Conservation (phyloP, 768 basidiomycete genomes). For the Serendipita vermifera region DNA sequence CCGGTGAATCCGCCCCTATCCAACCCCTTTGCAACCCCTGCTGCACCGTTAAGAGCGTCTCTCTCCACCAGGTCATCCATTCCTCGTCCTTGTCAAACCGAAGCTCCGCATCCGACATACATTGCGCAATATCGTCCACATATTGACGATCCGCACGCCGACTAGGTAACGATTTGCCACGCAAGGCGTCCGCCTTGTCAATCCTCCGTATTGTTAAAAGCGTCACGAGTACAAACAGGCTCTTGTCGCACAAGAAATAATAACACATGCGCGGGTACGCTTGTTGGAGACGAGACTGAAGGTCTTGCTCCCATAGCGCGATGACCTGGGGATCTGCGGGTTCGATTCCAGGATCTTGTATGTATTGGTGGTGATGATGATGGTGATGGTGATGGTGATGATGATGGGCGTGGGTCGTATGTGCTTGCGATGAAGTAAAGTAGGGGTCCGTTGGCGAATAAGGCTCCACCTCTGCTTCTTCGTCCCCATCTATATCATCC, state of each 20-base stretch:
- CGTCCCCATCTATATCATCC: slow-evolving; percentile 33
- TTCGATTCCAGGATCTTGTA: not conserved
- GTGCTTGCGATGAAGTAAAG: not conserved
- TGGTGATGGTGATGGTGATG: too few relatives aligned
- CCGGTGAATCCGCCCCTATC: not conserved
- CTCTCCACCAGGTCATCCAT: slow-evolving; percentile 7
- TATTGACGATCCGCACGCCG: not conserved
- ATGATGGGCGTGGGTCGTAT: not conserved
- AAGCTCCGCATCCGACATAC: not conserved
- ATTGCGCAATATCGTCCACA: slow-evolving; percentile 3
- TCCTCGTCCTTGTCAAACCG: slow-evolving; percentile 6
- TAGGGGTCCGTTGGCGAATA: slow-evolving; percentile 22
- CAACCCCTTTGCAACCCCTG: not conserved
- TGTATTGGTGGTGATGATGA: too few relatives aligned
- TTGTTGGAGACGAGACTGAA: slow-evolving; percentile 4
- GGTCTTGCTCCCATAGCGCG: not conserved
- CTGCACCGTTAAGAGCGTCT: slow-evolving; percentile 6
- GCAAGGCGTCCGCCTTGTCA: not conserved
- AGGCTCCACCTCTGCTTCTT: slow-evolving; percentile 48
- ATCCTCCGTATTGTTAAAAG: slow-evolving; percentile 2
- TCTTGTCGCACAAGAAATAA: slow-evolving; percentile 4
- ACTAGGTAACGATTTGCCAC: not conserved
- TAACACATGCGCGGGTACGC: slow-evolving; percentile 6
- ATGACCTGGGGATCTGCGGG: not conserved
- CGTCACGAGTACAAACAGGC: slow-evolving; percentile 2